These are phyloP conservation scores for Tylopilus cervinicoccineus DNA, from an alignment of 768 basidiomycete genomes.

Conservation along the genomic window DNA sequence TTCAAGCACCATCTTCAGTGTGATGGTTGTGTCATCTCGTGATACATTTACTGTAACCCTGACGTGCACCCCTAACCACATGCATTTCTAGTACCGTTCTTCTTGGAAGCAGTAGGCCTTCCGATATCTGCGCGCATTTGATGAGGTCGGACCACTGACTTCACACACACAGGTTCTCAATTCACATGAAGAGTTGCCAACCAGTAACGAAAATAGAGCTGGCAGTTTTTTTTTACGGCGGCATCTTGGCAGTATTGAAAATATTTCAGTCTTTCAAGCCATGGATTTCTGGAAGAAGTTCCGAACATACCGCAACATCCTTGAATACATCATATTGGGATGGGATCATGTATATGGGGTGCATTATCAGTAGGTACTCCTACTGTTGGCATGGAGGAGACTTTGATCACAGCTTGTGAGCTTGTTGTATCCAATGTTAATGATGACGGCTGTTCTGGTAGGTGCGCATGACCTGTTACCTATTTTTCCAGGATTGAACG, in stretches of 20 bases:
- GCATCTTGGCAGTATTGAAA: constrained; percentile 10
- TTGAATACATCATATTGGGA: constrained; percentile 26
- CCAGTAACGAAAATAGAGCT: too few relatives aligned
- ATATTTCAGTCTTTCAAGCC: constrained; percentile 21
- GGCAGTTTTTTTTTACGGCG: too few relatives aligned
- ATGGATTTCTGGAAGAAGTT: constrained; percentile 25
- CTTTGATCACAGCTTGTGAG: background rate
- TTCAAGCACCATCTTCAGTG: constrained; percentile 12
- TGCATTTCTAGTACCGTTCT: constrained; percentile 15
- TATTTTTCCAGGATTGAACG: background rate
- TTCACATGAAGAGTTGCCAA: background rate
- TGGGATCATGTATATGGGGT: constrained; percentile 25
- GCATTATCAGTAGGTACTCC: constrained; percentile 15
- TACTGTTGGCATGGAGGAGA: background rate
- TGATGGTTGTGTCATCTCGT: constrained; percentile 11
- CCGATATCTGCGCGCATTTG: background rate
- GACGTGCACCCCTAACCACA: constrained; percentile 7
- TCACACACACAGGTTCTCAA: background rate
- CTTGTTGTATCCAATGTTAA: constrained; percentile 15
- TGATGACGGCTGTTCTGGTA: constrained; percentile 20
- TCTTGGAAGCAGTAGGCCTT: constrained; percentile 15
- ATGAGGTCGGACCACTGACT: background rate
- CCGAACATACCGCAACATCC: constrained; percentile 16
- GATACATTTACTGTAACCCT: background rate
- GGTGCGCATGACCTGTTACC: background rate